A percentile compares a stretch with the other conserved stretches of the same genome.
These are phyloP conservation scores for Hyphopichia homilentoma DNA, from an alignment of 805 yeast genomes.

Conservation along the genomic window DNA sequence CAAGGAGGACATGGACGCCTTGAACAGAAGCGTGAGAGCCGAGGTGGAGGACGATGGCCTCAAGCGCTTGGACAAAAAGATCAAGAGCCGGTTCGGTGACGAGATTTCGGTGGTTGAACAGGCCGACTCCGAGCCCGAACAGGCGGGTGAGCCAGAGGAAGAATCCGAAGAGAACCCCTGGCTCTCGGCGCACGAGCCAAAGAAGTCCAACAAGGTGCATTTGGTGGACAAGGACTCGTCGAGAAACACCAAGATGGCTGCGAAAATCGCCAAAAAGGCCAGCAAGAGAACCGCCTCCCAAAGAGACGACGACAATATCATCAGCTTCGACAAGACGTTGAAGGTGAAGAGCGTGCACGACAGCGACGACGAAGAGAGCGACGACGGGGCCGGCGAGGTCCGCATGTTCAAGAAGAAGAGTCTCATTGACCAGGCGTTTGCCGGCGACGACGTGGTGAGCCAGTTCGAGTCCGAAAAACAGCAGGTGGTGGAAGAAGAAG, in stretches of 20 bases:
- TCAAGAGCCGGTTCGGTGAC: slow-evolving; percentile 20
- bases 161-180: slow-evolving; percentile 32
- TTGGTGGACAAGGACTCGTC: slow-evolving; percentile 36
- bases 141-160: slow-evolving; percentile 5
- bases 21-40: slow-evolving; percentile 31
- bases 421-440: slow-evolving; percentile 87
- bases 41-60: slow-evolving; percentile 52
- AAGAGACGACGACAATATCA: slow-evolving; percentile 35
- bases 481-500: slow-evolving; percentile 67
- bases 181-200: slow-evolving; percentile 20
- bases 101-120: slow-evolving; percentile 4
- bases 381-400: slow-evolving; percentile 31
- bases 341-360: slow-evolving; percentile 10
- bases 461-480: slow-evolving; percentile 79
- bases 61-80: slow-evolving; percentile 40
- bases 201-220: slow-evolving; percentile 27
- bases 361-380: slow-evolving; percentile 34
- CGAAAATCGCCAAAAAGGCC: slow-evolving; percentile 31
- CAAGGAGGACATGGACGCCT: slow-evolving; percentile 31
- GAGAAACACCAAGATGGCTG: slow-evolving; percentile 34
- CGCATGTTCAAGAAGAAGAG: slow-evolving; percentile 74
- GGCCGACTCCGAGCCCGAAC: slow-evolving; percentile 11
- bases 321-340: slow-evolving; percentile 50
- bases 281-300: slow-evolving; percentile 31
- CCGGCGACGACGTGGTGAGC: slow-evolving; percentile 89